Conservation (phyloP, 2,329 filamentous ascomycete genomes). For the Fusarium oxysporum region DNA sequence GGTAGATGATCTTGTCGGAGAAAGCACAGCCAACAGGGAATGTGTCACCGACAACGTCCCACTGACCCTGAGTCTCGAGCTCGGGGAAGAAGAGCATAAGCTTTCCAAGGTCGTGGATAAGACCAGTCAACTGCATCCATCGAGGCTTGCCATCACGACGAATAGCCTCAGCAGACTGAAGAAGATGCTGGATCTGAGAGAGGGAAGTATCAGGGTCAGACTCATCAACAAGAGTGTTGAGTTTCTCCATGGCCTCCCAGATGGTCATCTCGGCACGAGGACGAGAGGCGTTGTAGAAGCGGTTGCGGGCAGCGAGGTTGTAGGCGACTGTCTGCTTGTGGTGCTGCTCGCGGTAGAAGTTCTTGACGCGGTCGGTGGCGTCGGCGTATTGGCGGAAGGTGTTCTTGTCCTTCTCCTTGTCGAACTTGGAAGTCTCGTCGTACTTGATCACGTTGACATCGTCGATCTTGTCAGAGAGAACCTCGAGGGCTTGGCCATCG, state of each 20-base stretch:
- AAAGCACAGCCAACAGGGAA: constrained; percentile 84
- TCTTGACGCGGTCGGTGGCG: constrained; percentile 85
- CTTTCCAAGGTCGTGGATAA: constrained; percentile 85
- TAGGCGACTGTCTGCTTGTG: constrained; percentile 82
- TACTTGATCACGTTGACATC: constrained; percentile 66
- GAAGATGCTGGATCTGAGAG: constrained; percentile 88
- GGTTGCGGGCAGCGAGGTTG: constrained; percentile 81
- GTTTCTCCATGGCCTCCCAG: constrained; percentile 93
- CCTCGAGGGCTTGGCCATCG: constrained; percentile 55
- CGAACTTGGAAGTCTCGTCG: constrained; percentile 71
- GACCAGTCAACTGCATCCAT: constrained; percentile 83
- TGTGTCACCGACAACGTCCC: constrained; percentile 92
- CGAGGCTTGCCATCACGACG: constrained; percentile 84
- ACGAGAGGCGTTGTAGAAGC: constrained; percentile 68
- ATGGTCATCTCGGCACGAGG: constrained; percentile 78
- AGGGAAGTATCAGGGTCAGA: constrained; percentile 90
- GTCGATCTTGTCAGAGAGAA: constrained; percentile 61
- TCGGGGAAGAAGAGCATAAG: constrained; percentile 80
- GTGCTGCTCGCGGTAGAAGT: constrained; percentile 83
- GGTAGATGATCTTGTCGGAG: constrained; percentile 82
- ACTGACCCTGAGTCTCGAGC: constrained; percentile 79
- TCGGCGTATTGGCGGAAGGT: constrained; percentile 86
- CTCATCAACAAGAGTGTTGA: constrained; percentile 91
- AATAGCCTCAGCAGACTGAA: constrained; percentile 91
- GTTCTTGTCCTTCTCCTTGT: constrained; percentile 80